Base-by-base conservation (phyloP, 2,329 filamentous ascomycete species). In the Xylariaceae sp. region DNA sequence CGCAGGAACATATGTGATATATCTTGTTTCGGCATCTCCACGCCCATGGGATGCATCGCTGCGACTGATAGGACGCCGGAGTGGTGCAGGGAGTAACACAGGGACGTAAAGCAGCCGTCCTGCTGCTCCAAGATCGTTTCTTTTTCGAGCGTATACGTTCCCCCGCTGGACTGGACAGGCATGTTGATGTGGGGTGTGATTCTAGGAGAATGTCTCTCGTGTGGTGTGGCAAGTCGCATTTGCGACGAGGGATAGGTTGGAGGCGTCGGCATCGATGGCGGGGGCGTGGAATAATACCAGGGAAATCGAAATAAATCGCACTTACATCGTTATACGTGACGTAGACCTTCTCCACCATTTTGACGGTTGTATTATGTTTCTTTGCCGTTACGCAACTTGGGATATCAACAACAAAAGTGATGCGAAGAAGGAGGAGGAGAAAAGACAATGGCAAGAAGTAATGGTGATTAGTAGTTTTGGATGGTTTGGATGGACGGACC, bases 301-400 rank as follows among this genome's bases (percentile, higher is more conserved):
- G 53, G 35, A 51, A 47, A 53, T 11, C 37, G 37, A 13, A 42
- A 42, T 42, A 44, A 60, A 13, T 35, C 49, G n/a, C 18, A 76
- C 85, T 75, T 79, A 92, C 90, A 85, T 94, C 86, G 75, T 95
- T 96, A 78, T 96, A 96, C 69, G 90, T 94, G 73, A 94, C 86
- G 79, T 93, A 95, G 74, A 92, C 76, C 75, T 95, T 95, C 76
- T 93, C 82, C 66, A 89, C 83, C 88, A 92, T 92, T 62, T 79
- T 88, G 76, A 70, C 63, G 61, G 23, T 1, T 30, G 5, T 30
- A 30, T 30, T 30, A 54, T 17, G 54, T 9, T 57, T 49, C 49
- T 10, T 34, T 18, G 35, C 5, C 13, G 2, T 13, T 5, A 15
- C n/a, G 11, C 2, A 6, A 17, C 42, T 6, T 45, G 42, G 42